These are phyloP conservation scores for Lithospermum erythrorhizon DNA, from an alignment of 257 asterid genomes.

Conservation along the genomic window DNA sequence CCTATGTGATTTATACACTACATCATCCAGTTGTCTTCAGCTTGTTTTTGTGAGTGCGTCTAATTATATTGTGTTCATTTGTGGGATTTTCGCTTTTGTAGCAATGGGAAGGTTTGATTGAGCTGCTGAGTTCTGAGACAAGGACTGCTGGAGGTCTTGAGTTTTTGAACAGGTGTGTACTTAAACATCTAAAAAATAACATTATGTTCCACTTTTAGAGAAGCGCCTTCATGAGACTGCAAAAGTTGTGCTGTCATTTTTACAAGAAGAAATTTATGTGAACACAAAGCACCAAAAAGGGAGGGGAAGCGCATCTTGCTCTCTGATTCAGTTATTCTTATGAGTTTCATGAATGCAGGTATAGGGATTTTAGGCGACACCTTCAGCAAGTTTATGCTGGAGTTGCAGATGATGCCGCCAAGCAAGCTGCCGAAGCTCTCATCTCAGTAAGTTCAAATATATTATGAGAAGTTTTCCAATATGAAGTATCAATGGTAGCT, in stretches of 20 bases:
- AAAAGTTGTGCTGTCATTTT: too few species aligned
- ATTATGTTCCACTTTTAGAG: not conserved
- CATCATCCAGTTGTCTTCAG: not conserved
- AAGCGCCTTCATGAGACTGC: too few species aligned
- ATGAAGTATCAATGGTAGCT: too few species aligned
- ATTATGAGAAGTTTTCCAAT: not conserved
- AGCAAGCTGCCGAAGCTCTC: constrained; percentile 73
- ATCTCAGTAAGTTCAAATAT: constrained; percentile 43
- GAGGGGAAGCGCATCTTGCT: too few species aligned
- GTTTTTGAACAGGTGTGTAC: constrained; percentile 64
- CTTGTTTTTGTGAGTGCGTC: not conserved
- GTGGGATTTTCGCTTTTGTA: constrained; percentile 19
- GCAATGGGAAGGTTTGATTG: constrained; percentile 99
- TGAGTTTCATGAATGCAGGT: constrained; percentile 39
- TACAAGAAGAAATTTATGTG: not conserved
- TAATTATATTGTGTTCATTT: not conserved
- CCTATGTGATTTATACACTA: too few species aligned
- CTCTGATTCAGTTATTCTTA: not conserved
- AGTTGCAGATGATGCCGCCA: constrained; percentile 45
- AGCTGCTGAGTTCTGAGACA: constrained; percentile 67
- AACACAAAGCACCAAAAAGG: not conserved
- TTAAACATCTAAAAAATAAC: too few species aligned
- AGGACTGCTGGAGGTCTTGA: constrained; percentile 81
- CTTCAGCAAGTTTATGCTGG: constrained; percentile 66
- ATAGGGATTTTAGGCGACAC: constrained; percentile 68